phyloP scores from a whole-genome alignment of 768 basidiomycete genomes.

The Xerocomus potaroensis region DNA sequence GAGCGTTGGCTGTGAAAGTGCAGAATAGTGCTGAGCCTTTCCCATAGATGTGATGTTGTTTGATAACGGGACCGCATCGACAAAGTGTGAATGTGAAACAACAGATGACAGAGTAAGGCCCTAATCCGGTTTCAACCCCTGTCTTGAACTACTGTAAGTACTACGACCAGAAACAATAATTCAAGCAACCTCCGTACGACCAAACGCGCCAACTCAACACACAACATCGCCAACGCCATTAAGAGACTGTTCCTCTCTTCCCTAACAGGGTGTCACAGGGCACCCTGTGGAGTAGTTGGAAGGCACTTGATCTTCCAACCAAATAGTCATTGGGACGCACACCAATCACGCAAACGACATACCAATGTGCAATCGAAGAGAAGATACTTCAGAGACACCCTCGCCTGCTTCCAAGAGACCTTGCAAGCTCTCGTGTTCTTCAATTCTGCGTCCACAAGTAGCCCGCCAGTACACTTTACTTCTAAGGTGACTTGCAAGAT shows the following conservation, averaged over 20 bases:
- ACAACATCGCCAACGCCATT: neutral
- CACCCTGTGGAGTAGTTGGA: constrained; percentile 8
- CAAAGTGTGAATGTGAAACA: neutral
- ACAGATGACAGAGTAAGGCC: constrained; percentile 8
- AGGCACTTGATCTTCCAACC: constrained; percentile 8
- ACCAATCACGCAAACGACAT: neutral
- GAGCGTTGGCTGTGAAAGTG: constrained; percentile 60
- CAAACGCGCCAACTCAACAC: neutral
- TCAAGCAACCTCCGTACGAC: neutral
- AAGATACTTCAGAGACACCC: constrained; percentile 16
- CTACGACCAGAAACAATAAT: neutral
- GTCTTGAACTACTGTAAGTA: constrained; percentile 1
- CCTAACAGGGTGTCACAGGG: constrained; percentile 1
- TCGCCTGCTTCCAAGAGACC: constrained; percentile 16
- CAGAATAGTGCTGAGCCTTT: constrained; percentile 47
- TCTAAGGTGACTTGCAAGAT: constrained; percentile 32
- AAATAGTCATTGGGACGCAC: neutral
- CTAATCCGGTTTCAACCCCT: constrained; percentile 17
- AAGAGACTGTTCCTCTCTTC: neutral
- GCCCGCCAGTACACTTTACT: constrained; percentile 41
- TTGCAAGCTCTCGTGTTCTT: constrained; percentile 26
- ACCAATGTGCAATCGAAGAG: constrained; percentile 22
- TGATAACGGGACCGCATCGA: constrained; percentile 11
- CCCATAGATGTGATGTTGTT: constrained; percentile 17
- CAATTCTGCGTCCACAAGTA: constrained; percentile 32